Evolutionary conservation across 169 alveolate species (phyloP), one percentile per base, ranked within the genome.

Genomic region (Fabrea salina): DNA sequence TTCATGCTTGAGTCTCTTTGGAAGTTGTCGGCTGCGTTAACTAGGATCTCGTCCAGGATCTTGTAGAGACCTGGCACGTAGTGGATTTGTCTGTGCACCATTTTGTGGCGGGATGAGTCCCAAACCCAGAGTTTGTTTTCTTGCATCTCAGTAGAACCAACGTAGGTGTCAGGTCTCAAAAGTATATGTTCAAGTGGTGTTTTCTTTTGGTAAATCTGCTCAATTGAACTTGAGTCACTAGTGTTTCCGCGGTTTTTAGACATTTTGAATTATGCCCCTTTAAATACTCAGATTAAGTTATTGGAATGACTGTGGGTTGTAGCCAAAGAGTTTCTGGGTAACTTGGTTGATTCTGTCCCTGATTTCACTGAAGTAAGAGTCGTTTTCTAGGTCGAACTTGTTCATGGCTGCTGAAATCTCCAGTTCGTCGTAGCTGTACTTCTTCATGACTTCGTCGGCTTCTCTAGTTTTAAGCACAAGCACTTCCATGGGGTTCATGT

Each of bases 1-100:
- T 89, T 43, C 89, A 83, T 68, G 85, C 86, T n/a, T 54, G 72
- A 7, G 64, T 87, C 86, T 92, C 98, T 71, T 95, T 91, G 80
- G 97, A 93, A 87, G 91, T 97, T 99, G 91, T 99, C 99, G 5
- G 99, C 99, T 1, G 99, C 99, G 82, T 99, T 99, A 5, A 99
- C 99, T 32, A 98, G 86, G 47, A 99, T 96, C 89, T 99, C 99
- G 82, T 96, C 99, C 85, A 98, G 97, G 41, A 98, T 98, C 91
- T 98, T 98, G 93, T 97, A 98, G 57, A 98, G 93, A 0, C 99
- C 99, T 0, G 99, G 99, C 5, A 96, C 99, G 82, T 93, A 97
- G 39, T 84, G 61, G 19, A 92, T 86, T 68, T 83, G 86, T 56
- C 89, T 82, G 53, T 77, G 71, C 56, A 75, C 98, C 93, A 98